Conservation (phyloP, 1,139 yeast genomes). For the Sugiyamaella novakii region DNA sequence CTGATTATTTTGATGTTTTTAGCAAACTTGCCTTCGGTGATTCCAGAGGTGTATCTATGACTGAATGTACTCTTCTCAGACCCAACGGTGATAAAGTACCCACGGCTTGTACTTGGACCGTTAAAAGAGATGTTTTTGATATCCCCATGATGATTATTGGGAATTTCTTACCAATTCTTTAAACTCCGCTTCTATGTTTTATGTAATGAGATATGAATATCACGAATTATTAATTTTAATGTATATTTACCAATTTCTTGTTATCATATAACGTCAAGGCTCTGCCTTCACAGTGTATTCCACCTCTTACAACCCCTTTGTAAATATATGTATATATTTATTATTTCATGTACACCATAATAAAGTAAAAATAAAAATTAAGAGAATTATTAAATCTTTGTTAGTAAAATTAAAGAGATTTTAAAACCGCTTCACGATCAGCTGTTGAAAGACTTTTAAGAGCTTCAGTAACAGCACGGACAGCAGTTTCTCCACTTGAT, state of each 20-base stretch:
- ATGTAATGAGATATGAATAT: conserved; percentile 12
- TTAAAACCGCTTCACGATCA: conserved; percentile 58
- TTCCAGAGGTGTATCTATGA: conserved; percentile 81
- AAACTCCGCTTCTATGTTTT: too few species aligned
- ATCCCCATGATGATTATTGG: conserved; percentile 98
- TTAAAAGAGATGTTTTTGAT: conserved; percentile 84
- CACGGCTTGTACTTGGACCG: conserved; percentile 88
- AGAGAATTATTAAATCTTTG: too few species aligned
- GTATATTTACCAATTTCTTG: background rate
- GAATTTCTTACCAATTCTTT: conserved; percentile 45
- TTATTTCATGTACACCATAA: conserved; percentile 8
- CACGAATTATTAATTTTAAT: background rate
- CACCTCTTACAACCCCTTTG: background rate
- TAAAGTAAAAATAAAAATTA: too few species aligned
- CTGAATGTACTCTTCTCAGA: conserved; percentile 74
- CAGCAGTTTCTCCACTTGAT: conserved; percentile 54
- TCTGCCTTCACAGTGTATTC: too few species aligned
- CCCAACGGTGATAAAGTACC: conserved; percentile 54
- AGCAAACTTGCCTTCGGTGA: conserved; percentile 90
- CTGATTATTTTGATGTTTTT: conserved; percentile 84
- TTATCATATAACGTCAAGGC: background rate
- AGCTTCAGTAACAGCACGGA: conserved; percentile 62
- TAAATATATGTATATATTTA: conserved; percentile 10
- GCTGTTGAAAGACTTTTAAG: conserved; percentile 59
- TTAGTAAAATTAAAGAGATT: too few species aligned